Conservation (phyloP, 176 grass and related monocot genomes). For the Phragmites australis region DNA sequence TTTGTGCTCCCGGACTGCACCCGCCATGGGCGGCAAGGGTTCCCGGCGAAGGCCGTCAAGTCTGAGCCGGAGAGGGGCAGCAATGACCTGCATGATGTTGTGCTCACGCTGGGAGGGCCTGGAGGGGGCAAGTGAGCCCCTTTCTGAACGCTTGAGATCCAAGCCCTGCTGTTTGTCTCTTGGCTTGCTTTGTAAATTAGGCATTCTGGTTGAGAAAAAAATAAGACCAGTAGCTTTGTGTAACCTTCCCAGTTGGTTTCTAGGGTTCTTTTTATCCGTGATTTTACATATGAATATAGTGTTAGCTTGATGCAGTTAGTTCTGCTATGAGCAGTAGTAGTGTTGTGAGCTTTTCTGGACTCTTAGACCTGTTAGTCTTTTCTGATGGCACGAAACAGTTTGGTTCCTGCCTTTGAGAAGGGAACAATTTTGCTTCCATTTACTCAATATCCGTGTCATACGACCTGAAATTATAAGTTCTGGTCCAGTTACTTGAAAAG, state of each 20-base stretch:
- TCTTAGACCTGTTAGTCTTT: not conserved
- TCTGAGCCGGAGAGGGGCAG: constrained; percentile 56
- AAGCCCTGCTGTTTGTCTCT: constrained; percentile 22
- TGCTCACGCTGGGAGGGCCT: constrained; percentile 89
- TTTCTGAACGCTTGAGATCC: not conserved
- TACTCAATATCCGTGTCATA: not conserved
- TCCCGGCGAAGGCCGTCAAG: constrained; percentile 56
- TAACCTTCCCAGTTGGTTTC: constrained; percentile 2
- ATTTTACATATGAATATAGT: constrained; percentile 43
- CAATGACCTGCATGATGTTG: constrained; percentile 80
- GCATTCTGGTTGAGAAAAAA: constrained; percentile 33
- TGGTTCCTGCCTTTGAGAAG: not conserved
- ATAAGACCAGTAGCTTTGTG: constrained; percentile 34
- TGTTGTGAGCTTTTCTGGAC: not conserved
- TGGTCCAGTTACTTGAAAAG: not conserved
- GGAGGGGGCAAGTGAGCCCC: constrained; percentile 54
- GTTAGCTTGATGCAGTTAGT: constrained; percentile 30
- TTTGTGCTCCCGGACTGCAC: constrained; percentile 54
- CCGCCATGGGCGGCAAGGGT: constrained; percentile 48
- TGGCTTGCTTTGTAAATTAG: constrained; percentile 46
- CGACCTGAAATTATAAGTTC: not conserved
- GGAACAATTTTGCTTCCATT: not conserved
- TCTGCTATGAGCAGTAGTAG: not conserved
- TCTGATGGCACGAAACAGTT: not conserved
- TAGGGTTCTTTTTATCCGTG: not conserved